Evolutionary conservation across 345 rosid species (phyloP).

Genomic region (Sisymbrium irio): DNA sequence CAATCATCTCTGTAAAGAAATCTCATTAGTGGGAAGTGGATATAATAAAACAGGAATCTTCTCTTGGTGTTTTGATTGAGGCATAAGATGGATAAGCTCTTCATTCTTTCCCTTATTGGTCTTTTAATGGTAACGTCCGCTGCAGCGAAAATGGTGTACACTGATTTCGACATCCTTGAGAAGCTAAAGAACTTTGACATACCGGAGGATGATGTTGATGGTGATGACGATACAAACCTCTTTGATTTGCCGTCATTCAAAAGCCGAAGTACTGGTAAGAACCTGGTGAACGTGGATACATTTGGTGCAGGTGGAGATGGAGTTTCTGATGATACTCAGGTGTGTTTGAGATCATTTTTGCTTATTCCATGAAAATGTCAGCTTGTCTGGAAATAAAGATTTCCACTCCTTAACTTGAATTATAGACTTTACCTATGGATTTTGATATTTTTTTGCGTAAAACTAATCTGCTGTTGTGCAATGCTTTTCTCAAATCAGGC

Average conservation of each 20-base stretch:
- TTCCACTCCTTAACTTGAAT: not conserved
- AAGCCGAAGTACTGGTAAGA: slow-evolving; percentile 58
- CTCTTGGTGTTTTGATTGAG: slow-evolving; percentile 21
- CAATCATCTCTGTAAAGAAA: slow-evolving; percentile 40
- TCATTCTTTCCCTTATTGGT: slow-evolving; percentile 48
- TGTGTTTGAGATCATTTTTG: slow-evolving; percentile 28
- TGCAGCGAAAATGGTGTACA: slow-evolving; percentile 46
- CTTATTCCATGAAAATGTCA: slow-evolving; percentile 3
- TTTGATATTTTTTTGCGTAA: not conserved
- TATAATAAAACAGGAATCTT: slow-evolving; percentile 17
- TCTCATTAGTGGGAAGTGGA: slow-evolving; percentile 28
- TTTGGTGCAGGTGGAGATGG: slow-evolving; percentile 96
- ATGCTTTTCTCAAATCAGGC: slow-evolving; percentile 49
- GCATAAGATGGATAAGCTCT: slow-evolving; percentile 57
- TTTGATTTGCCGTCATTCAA: slow-evolving; percentile 48
- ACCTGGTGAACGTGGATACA: slow-evolving; percentile 86
- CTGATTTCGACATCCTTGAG: slow-evolving; percentile 45
- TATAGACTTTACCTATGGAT: not conserved
- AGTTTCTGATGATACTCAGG: slow-evolving; percentile 93
- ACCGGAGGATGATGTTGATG: slow-evolving; percentile 48
- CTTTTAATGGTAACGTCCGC: slow-evolving; percentile 50
- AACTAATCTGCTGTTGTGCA: slow-evolving; percentile 12
- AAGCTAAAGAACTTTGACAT: slow-evolving; percentile 55
- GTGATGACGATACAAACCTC: slow-evolving; percentile 38
- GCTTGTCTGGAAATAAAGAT: not conserved